phyloP scores from a whole-genome alignment of 2,329 filamentous ascomycete genomes.

The Colletotrichum musicola region DNA sequence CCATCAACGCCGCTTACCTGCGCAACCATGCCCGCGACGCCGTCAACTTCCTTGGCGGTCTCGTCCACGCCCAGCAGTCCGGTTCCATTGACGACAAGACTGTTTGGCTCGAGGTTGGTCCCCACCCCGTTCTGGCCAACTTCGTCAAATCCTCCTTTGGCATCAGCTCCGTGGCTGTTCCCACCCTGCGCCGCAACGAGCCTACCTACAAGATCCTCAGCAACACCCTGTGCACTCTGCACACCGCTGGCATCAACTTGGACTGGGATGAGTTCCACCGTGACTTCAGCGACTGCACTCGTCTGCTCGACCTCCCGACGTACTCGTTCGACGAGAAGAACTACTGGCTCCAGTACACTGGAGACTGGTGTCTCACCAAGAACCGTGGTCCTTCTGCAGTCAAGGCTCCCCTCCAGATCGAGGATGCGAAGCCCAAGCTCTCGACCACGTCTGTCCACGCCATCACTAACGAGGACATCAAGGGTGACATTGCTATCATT shows the following conservation, averaged over 20 bases:
- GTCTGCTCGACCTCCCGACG: constrained; percentile 72
- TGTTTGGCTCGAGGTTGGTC: constrained; percentile 77
- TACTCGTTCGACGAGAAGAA: constrained; percentile 81
- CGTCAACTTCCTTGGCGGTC: constrained; percentile 73
- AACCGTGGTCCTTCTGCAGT: constrained; percentile 65
- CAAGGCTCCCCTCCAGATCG: constrained; percentile 45
- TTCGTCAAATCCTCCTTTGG: constrained; percentile 73
- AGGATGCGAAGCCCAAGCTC: constrained; percentile 66
- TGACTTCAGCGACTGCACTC: constrained; percentile 55
- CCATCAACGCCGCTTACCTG: constrained; percentile 70
- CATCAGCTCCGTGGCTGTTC: constrained; percentile 62
- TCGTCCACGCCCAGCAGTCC: constrained; percentile 65
- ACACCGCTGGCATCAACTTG: constrained; percentile 71
- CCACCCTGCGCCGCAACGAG: constrained; percentile 74
- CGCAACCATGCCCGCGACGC: constrained; percentile 71
- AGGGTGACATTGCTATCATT: constrained; percentile 69
- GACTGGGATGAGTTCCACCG: constrained; percentile 79
- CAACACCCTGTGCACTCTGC: constrained; percentile 67
- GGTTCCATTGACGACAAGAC: constrained; percentile 72
- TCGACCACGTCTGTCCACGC: constrained; percentile 76
- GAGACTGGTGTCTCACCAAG: constrained; percentile 81
- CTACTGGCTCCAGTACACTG: constrained; percentile 74
- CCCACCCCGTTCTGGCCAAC: constrained; percentile 75
- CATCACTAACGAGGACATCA: constrained; percentile 72
- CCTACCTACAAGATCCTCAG: constrained; percentile 74